Evolutionary conservation across 2,329 filamentous ascomycete species (phyloP).

Genomic region (Cryphonectria radicalis): DNA sequence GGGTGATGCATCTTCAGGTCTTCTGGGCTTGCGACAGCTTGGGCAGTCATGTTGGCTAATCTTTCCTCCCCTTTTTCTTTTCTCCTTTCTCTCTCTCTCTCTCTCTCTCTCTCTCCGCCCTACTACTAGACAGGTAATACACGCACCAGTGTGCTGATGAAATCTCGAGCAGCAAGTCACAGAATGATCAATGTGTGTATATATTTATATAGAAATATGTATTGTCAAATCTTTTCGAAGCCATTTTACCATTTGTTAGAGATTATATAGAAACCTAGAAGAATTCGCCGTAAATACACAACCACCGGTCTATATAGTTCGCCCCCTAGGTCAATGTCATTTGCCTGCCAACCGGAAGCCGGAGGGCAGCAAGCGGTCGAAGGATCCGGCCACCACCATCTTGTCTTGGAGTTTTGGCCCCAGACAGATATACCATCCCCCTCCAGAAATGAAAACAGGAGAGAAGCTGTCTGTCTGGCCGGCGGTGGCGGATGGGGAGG

Average conservation of each 20-base stretch:
- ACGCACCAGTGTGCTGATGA: neutral
- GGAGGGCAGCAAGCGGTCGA: constrained; percentile 1
- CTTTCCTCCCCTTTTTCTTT: too few species aligned
- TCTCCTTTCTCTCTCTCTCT: neutral
- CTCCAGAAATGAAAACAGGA: neutral
- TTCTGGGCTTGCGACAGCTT: neutral
- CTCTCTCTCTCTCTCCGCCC: neutral
- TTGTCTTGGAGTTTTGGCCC: neutral
- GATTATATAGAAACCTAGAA: constrained; percentile 27
- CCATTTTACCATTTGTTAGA: constrained; percentile 27
- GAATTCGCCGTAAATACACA: constrained; percentile 24
- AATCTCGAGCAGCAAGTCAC: neutral
- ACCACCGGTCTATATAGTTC: constrained; percentile 25
- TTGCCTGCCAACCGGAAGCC: neutral
- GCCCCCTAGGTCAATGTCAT: constrained; percentile 22
- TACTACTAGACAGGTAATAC: neutral
- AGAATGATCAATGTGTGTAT: neutral
- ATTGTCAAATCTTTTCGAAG: constrained; percentile 7
- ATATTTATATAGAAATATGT: neutral
- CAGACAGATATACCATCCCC: neutral
- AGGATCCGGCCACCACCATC: neutral
- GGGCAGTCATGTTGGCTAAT: too few species aligned
- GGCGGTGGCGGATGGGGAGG: constrained; percentile 11
- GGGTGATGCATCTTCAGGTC: neutral
- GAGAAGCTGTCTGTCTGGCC: neutral